These are phyloP conservation scores for Phtheirospermum japonicum DNA, from an alignment of 257 asterid genomes.

Conservation along the genomic window DNA sequence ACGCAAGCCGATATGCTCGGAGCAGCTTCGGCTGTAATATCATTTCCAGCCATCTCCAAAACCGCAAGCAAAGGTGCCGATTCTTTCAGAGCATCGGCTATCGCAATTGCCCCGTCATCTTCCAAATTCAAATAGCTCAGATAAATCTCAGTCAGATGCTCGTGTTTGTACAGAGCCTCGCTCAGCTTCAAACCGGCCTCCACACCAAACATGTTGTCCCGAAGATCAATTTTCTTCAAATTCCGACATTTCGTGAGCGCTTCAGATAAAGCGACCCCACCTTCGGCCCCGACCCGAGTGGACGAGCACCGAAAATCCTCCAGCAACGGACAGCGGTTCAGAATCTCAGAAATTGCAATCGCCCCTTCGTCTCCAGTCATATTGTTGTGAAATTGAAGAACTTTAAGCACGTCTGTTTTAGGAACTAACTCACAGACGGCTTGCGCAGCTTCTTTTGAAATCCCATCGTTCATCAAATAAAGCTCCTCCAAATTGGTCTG, in stretches of 20 bases:
- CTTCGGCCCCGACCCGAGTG: slow-evolving; percentile 81
- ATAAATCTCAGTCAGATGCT: slow-evolving; percentile 60
- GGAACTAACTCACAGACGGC: slow-evolving; percentile 87
- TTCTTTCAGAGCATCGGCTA: slow-evolving; percentile 62
- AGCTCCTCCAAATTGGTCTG: slow-evolving; percentile 78
- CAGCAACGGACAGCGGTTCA: slow-evolving; percentile 63
- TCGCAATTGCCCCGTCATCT: slow-evolving; percentile 78
- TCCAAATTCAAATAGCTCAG: slow-evolving; percentile 84
- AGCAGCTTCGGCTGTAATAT: slow-evolving; percentile 74
- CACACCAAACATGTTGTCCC: slow-evolving; percentile 88
- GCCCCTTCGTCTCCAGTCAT: slow-evolving; percentile 99
- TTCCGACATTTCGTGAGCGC: slow-evolving; percentile 62
- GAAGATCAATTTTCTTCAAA: slow-evolving; percentile 84
- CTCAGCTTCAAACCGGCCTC: slow-evolving; percentile 82
- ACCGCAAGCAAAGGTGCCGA: slow-evolving; percentile 65
- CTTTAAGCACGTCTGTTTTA: slow-evolving; percentile 57
- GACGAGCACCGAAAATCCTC: slow-evolving; percentile 95
- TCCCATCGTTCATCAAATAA: slow-evolving; percentile 84
- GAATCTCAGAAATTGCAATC: slow-evolving; percentile 64
- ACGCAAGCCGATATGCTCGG: slow-evolving; percentile 60
- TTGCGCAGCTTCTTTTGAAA: slow-evolving; percentile 90
- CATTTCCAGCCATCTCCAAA: slow-evolving; percentile 94
- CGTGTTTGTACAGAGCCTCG: slow-evolving; percentile 49
- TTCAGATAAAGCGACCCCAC: slow-evolving; percentile 80
- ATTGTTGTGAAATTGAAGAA: slow-evolving; percentile 91